Base-by-base conservation (phyloP, 371 early-diverging fungal species). In the Basidiobolus heterosporus region DNA sequence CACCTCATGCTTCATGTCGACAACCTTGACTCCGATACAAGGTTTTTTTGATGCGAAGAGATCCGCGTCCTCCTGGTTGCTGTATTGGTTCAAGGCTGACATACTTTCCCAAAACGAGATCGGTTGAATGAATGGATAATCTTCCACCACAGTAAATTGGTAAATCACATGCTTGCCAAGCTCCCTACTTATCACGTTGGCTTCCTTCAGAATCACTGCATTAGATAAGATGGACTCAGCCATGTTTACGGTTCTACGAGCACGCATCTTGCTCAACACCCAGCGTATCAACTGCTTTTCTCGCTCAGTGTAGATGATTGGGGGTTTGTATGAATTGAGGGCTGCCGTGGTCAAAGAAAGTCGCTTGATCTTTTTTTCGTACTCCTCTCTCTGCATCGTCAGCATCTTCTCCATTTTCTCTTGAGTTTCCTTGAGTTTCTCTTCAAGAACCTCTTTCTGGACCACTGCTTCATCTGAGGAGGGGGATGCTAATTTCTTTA, bases 171-270 rank as follows among this genome's bases (percentile, higher is more conserved):
- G 61, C 48, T 84, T 85, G 3, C 66, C 69, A 9, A 88, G 64
- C 51, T 91, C 86, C 39, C 74, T 69, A 46, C 83, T 74, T 17
- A 87, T 85, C 13, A 88, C 72, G 51, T 90, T 91, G 46, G 88
- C 90, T 49, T 89, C 86, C 57, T 89, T 90, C 37, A 91, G 53
- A 48, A 80, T 52, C 2, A 79, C 72, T 0, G 82, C 83, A 41
- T 79, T 69, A 8, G 72, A 74, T 36, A 82, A 55, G 16, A 88
- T 70, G 7, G 64, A 64, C 52, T 85, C 80, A 3, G 85, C 83
- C 59, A 88, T 76, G n/a, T 64, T 58, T 13, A 88, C 79, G 22
- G 65, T 68, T 35, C 80, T 67, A 44, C 75, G 58, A 19, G 67
- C 56, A 49, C 72, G 72, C 84, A 87, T 83, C 30, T 60, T 58